Percentiles rank a stretch among this genome's conserved stretches.
phyloP scores from a whole-genome alignment of 2,329 filamentous ascomycete genomes.

The Cordyceps militaris region DNA sequence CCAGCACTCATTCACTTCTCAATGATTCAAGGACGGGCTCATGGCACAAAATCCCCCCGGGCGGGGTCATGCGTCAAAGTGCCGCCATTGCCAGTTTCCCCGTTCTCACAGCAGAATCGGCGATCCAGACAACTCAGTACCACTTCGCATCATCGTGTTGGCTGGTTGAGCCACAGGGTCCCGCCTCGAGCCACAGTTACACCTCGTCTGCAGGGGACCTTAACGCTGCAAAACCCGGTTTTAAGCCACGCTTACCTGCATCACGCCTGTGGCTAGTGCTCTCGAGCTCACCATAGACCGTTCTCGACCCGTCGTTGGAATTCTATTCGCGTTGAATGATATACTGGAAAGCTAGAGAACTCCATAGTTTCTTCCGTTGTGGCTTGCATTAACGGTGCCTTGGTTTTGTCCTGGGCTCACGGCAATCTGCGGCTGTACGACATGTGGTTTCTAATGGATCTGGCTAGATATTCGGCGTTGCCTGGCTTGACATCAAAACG shows the following conservation, averaged over 20 bases:
- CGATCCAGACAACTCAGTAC: neutral
- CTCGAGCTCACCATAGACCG: neutral
- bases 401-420: neutral
- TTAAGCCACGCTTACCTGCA: neutral
- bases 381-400: slow-evolving; percentile 1
- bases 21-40: neutral
- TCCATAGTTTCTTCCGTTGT: neutral
- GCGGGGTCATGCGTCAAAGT: slow-evolving; percentile 1
- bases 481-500: neutral
- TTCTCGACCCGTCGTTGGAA: neutral
- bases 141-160: neutral
- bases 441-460: neutral
- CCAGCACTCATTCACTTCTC: neutral
- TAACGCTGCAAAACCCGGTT: slow-evolving; percentile 3
- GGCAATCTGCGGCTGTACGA: neutral
- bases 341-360: neutral
- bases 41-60: neutral
- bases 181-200: neutral
- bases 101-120: slow-evolving; percentile 5
- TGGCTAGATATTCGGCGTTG: neutral
- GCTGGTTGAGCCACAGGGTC: slow-evolving; percentile 4
- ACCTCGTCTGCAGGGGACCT: neutral
- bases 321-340: neutral
- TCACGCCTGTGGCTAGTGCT: slow-evolving; percentile 4
- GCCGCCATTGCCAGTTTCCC: neutral